Evolutionary conservation across 2,329 filamentous ascomycete genomes (phyloP), one percentile per base, ranked within the genome.

Genomic region (Ilyonectria robusta): DNA sequence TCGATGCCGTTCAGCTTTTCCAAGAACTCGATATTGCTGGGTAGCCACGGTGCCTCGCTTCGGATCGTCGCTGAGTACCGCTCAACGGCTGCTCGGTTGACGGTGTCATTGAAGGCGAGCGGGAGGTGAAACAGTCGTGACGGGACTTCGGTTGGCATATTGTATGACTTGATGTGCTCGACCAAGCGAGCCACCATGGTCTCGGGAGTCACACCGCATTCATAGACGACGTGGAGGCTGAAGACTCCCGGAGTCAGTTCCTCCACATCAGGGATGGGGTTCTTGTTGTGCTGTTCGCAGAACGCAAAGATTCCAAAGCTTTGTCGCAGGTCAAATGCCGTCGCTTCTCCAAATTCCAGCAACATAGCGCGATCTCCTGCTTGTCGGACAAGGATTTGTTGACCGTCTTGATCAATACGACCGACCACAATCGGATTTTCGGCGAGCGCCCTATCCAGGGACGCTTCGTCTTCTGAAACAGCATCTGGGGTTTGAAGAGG

Each of bases 51-150:
- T 0, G 90, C 90, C 55, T 89, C 85, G 1, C 86, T 84, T 7
- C 90, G 84, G 68, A 90, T 88, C 1, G 88, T 91, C 26, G 87
- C 86, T 74, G 86, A 86, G 76, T 92, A 92, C 4, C 89, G 84
- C 51, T 87, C 80, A 1, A 89, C 84, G 0, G 89, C 89, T 37
- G 87, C 84, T 21, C 83, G 74, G 62, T 77, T 79, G n/a, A 79
- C 76, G 17, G 69, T 71, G 62, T 83, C 81, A 46, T 84, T 74
- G 61, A 83, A 81, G 8, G 79, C 78, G 35, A 84, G 73, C 0
- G 82, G 82, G 2, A 84, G 75, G 13, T 71, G 69, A 4, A 84
- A 69, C 0, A 67, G 72, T 3, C 81, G 78, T 0, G 78, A 79
- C 1, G 75, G 65, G 0, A 83, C 66, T 2, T 59, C 66, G 0